Conservation (phyloP, 140 eudicot species). For the Ambrosia hybrid region DNA sequence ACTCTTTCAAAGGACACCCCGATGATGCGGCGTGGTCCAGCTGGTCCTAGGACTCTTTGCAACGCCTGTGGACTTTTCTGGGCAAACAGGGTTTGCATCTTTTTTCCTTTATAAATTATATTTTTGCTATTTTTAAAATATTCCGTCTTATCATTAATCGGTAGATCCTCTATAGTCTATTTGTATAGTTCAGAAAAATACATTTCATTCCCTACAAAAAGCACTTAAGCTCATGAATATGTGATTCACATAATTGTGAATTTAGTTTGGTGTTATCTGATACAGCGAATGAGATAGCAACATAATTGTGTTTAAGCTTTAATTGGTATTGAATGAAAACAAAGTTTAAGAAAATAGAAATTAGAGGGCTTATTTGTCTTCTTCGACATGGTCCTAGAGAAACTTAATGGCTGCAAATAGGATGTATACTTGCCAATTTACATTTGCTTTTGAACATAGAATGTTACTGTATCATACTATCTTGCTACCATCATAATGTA, state of each 20-base stretch:
- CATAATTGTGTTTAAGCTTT: neutral
- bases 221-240: neutral
- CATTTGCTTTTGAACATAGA: too few species aligned
- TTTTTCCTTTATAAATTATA: neutral
- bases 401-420: too few species aligned
- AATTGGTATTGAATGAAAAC: neutral
- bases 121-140: neutral
- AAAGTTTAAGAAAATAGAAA: neutral
- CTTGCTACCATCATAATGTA: too few species aligned
- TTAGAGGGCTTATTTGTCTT: neutral
- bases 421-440: too few species aligned
- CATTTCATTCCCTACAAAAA: neutral
- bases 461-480: too few species aligned
- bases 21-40: slow-evolving; percentile 79
- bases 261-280: neutral
- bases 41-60: slow-evolving; percentile 74
- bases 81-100: slow-evolving; percentile 63
- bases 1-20: slow-evolving; percentile 56
- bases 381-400: neutral
- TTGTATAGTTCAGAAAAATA: neutral
- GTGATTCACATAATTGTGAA: neutral
- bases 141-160: neutral
- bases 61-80: slow-evolving; percentile 81
- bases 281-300: neutral
- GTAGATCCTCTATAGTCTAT: neutral